These are phyloP conservation scores for Ilex aquifolium DNA, from an alignment of 257 asterid genomes.

Conservation along the genomic window DNA sequence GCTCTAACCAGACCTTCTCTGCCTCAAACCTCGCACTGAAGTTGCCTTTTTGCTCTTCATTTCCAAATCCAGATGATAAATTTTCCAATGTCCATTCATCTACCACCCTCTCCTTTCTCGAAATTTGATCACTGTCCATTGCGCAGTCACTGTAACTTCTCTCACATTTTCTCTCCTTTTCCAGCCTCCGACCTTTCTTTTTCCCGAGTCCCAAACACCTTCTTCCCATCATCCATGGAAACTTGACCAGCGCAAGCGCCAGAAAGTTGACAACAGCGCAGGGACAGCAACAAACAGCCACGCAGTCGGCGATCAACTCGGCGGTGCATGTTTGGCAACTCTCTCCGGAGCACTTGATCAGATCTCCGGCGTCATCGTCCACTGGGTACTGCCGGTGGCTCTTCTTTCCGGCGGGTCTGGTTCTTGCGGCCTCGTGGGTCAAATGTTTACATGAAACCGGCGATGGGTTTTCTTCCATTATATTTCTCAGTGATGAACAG, in stretches of 20 bases:
- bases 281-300: slow-evolving; percentile 93
- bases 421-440: slow-evolving; percentile 7
- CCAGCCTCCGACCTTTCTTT: slow-evolving; percentile 25
- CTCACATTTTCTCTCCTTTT: slow-evolving; percentile 18
- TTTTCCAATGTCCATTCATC: slow-evolving; percentile 16
- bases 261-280: slow-evolving; percentile 73
- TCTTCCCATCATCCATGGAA: slow-evolving; percentile 83
- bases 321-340: slow-evolving; percentile 85
- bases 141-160: neutral
- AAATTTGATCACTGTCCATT: slow-evolving; percentile 24
- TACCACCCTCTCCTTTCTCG: slow-evolving; percentile 25
- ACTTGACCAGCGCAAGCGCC: slow-evolving; percentile 59
- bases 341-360: slow-evolving; percentile 53
- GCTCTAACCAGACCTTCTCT: slow-evolving; percentile 59
- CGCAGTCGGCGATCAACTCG: slow-evolving; percentile 87
- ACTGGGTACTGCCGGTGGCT: slow-evolving; percentile 21
- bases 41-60: slow-evolving; percentile 20
- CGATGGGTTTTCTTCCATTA: slow-evolving; percentile 25
- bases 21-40: slow-evolving; percentile 44
- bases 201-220: slow-evolving; percentile 31
- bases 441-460: slow-evolving; percentile 10
- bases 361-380: slow-evolving; percentile 28
- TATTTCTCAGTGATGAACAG: slow-evolving; percentile 7
- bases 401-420: neutral
- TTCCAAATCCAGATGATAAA: slow-evolving; percentile 23